Evolutionary conservation across 176 grass and related monocot genomes (phyloP).

Genomic region (Tillandsia leiboldiana): DNA sequence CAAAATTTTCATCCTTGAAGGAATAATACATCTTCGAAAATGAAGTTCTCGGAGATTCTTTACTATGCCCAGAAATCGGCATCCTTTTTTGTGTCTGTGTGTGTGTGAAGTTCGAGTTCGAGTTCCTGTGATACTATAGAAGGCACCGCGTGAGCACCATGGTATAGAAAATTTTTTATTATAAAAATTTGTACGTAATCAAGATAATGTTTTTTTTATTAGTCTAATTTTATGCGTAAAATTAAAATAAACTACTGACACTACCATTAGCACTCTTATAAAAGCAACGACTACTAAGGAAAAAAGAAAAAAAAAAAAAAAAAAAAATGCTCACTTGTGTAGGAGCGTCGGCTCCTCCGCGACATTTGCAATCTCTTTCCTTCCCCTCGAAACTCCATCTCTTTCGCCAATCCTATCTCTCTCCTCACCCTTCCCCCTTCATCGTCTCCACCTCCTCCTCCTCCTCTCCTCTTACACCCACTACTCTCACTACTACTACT

Average conservation of each 20-base stretch:
- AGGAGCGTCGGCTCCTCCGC: conserved; percentile 7
- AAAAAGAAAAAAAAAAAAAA: conserved; percentile 1
- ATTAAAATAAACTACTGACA: not conserved
- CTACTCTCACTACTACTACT: not conserved
- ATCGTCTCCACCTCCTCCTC: conserved; percentile 11
- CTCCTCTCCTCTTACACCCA: conserved; percentile 28
- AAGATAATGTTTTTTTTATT: conserved; percentile 10
- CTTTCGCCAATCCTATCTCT: not conserved
- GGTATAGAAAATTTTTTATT: too few relatives aligned
- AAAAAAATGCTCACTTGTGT: conserved; percentile 21
- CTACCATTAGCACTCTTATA: conserved; percentile 1
- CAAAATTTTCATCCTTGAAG: not conserved
- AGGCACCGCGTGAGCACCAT: too few relatives aligned
- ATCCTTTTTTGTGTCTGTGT: not conserved
- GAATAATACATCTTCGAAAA: not conserved
- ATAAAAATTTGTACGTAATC: too few relatives aligned
- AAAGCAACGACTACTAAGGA: not conserved
- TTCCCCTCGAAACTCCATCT: not conserved
- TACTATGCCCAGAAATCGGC: not conserved
- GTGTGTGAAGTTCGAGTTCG: not conserved
- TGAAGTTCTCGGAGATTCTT: not conserved
- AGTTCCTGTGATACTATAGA: too few relatives aligned
- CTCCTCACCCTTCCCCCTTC: conserved; percentile 10
- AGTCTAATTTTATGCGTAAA: conserved; percentile 9
- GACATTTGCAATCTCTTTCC: not conserved